These are phyloP conservation scores for Fusarium duplospermum DNA, from an alignment of 2,329 filamentous ascomycete genomes.

Conservation along the genomic window DNA sequence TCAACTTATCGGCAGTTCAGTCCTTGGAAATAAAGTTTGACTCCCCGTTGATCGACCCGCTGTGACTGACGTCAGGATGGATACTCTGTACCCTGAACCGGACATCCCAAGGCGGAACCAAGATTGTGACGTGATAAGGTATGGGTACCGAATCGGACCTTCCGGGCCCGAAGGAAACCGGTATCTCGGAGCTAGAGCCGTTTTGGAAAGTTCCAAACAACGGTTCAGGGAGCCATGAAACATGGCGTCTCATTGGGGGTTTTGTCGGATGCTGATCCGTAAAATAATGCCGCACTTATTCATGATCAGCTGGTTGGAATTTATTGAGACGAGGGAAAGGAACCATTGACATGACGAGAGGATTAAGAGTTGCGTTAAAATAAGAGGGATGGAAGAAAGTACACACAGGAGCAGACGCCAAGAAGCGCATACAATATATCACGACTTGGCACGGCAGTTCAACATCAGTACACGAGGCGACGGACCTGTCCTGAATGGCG, in stretches of 20 bases:
- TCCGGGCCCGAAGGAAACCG: not conserved
- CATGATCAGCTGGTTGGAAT: not conserved
- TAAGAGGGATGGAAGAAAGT: not conserved
- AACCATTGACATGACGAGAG: not conserved
- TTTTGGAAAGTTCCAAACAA: not conserved
- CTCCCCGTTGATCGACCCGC: not conserved
- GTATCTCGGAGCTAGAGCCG: not conserved
- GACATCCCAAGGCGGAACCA: not conserved
- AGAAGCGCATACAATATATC: not conserved
- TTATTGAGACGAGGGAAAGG: not conserved
- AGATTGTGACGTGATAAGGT: not conserved
- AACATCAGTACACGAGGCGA: not conserved
- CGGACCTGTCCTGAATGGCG: not conserved
- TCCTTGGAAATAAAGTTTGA: not conserved
- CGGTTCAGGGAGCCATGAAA: not conserved
- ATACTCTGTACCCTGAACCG: not conserved
- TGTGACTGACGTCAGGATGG: not conserved
- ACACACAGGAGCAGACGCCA: not conserved
- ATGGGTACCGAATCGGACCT: slow-evolving; percentile 3
- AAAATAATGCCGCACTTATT: not conserved
- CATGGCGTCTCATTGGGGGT: not conserved
- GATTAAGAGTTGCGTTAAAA: not conserved
- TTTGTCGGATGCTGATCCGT: not conserved
- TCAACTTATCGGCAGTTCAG: too few relatives aligned
- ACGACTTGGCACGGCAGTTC: not conserved